phyloP scores from a whole-genome alignment of 2,329 filamentous ascomycete genomes.

The Aspergillus spinulosporus region DNA sequence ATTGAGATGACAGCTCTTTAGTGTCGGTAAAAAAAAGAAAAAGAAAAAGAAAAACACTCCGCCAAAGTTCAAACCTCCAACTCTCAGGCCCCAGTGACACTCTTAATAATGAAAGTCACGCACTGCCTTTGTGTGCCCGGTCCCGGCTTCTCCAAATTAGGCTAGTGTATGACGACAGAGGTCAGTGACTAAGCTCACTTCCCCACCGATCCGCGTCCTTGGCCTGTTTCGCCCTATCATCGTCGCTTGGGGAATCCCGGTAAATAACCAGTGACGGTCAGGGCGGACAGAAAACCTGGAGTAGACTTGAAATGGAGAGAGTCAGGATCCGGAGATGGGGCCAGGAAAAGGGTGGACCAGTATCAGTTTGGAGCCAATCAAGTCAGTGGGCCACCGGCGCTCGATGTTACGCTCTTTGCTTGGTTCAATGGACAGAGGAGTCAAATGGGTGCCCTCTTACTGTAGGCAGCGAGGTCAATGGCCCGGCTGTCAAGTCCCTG shows the following conservation, averaged over 20 bases:
- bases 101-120: background rate
- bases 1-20: background rate
- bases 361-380: background rate
- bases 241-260: background rate
- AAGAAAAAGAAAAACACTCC: too few species aligned
- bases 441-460: background rate
- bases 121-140: too few species aligned
- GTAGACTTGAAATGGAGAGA: slow-evolving; percentile 1
- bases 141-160: slow-evolving; percentile 24
- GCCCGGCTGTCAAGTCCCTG: background rate
- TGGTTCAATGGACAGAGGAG: background rate
- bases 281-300: slow-evolving; percentile 7
- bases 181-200: background rate
- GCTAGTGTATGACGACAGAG: slow-evolving; percentile 23
- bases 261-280: background rate
- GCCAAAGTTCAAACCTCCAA: too few species aligned
- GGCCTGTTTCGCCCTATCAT: slow-evolving; percentile 1
- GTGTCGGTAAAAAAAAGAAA: background rate
- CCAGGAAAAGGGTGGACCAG: background rate
- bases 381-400: background rate
- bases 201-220: slow-evolving; percentile 9
- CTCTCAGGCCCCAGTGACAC: background rate
- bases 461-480: background rate
- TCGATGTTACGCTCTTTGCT: background rate
- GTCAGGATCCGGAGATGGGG: slow-evolving; percentile 22